Evolutionary conservation across 345 rosid genomes (phyloP).

Genomic region (Salix suchowensis): DNA sequence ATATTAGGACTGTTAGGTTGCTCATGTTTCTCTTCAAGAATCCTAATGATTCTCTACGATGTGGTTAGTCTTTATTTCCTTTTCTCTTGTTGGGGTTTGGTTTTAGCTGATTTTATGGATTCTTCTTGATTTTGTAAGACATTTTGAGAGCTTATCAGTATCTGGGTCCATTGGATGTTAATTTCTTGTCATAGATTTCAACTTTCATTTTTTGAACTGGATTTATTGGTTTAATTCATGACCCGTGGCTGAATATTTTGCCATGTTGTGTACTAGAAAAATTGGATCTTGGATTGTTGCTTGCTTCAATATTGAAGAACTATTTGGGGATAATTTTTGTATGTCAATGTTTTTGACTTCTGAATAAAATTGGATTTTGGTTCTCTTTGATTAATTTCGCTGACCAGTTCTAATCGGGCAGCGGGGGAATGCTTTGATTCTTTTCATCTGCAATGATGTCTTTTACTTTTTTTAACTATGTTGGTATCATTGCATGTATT

Average conservation of each 20-base stretch:
- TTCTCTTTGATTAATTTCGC: neutral
- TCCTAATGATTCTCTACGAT: slow-evolving; percentile 41
- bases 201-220: neutral
- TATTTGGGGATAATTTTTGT: neutral
- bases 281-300: neutral
- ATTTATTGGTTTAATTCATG: neutral
- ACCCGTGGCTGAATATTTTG: neutral
- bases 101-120: neutral
- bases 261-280: neutral
- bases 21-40: slow-evolving; percentile 63
- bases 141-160: neutral
- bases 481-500: neutral
- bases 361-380: neutral
- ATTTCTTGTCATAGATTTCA: neutral
- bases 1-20: slow-evolving; percentile 47
- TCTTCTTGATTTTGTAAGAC: neutral
- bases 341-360: neutral
- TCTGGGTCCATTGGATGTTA: neutral
- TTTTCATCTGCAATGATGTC: neutral
- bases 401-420: neutral
- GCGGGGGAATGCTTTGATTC: neutral
- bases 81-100: neutral
- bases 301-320: neutral
- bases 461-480: neutral
- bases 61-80: slow-evolving; percentile 30